phyloP scores from a whole-genome alignment of 1,139 yeast genomes.

The Sugiyamaella sp. region DNA sequence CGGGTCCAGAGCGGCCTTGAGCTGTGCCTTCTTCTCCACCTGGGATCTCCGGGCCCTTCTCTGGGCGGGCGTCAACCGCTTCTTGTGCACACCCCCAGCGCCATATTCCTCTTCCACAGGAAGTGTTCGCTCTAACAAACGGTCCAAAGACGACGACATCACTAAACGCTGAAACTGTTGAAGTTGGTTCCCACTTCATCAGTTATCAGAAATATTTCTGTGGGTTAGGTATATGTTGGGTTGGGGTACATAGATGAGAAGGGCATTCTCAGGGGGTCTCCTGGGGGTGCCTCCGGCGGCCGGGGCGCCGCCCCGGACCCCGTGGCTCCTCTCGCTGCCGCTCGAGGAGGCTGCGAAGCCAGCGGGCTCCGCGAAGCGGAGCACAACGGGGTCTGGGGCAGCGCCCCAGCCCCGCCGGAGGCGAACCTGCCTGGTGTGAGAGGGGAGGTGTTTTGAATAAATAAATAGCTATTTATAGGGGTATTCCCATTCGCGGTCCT shows the following conservation, averaged over 20 bases:
- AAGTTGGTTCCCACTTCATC: too few relatives aligned
- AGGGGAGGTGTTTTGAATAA: not conserved
- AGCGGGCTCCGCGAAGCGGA: slow-evolving; percentile 3
- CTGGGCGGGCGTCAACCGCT: slow-evolving; percentile 18
- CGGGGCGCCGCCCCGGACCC: slow-evolving; percentile 4
- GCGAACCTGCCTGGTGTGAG: not conserved
- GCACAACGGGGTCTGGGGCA: not conserved
- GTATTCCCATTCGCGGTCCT: slow-evolving; percentile 69
- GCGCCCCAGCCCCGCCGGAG: slow-evolving; percentile 14
- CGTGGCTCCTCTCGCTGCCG: too few relatives aligned
- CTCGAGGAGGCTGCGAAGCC: too few relatives aligned
- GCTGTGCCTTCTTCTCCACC: slow-evolving; percentile 20
- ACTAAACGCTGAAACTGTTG: too few relatives aligned
- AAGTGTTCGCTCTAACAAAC: slow-evolving; percentile 30
- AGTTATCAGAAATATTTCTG: too few relatives aligned
- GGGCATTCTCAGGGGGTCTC: too few relatives aligned
- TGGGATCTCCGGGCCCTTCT: slow-evolving; percentile 23
- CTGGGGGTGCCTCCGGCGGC: slow-evolving; percentile 8
- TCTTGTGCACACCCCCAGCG: slow-evolving; percentile 13
- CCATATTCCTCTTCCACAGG: slow-evolving; percentile 21
- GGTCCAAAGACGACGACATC: slow-evolving; percentile 26
- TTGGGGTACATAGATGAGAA: too few relatives aligned
- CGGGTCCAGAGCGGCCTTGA: slow-evolving; percentile 28
- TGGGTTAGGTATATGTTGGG: too few relatives aligned
- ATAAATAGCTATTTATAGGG: slow-evolving; percentile 59